A percentile compares a stretch with the other conserved stretches of the same genome.
These are phyloP conservation scores for Starmerella etchellsii DNA, from an alignment of 805 yeast species.

Conservation along the genomic window DNA sequence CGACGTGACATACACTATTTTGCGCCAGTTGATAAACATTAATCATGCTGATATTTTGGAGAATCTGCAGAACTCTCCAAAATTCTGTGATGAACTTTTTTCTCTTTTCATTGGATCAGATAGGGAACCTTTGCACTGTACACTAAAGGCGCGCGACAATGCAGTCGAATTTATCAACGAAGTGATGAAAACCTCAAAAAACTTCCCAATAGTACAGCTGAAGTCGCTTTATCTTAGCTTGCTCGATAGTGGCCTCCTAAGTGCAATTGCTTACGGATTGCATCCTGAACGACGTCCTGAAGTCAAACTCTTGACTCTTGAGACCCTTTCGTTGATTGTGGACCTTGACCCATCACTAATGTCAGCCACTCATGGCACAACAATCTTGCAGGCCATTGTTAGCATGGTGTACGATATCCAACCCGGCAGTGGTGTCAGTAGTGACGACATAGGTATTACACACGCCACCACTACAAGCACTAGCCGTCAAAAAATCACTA, in stretches of 20 bases:
- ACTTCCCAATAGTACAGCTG: conserved; percentile 46
- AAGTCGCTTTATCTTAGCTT: conserved; percentile 51
- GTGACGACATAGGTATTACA: no score
- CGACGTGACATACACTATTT: conserved; percentile 57
- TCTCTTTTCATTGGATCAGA: conserved; percentile 34
- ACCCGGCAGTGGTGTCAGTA: no score
- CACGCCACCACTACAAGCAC: not conserved
- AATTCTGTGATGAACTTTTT: conserved; percentile 49
- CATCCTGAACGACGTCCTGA: conserved; percentile 32
- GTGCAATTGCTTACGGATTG: conserved; percentile 60
- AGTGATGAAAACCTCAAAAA: conserved; percentile 61
- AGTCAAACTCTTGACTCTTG: conserved; percentile 61
- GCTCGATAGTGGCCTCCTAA: conserved; percentile 56
- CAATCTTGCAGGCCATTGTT: not conserved
- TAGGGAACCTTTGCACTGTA: not conserved
- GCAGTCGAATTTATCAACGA: conserved; percentile 74
- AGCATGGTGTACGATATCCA: not conserved
- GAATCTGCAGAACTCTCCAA: conserved; percentile 38
- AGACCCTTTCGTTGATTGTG: conserved; percentile 24
- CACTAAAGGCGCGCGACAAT: conserved; percentile 28
- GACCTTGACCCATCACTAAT: conserved; percentile 6
- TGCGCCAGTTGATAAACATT: conserved; percentile 52
- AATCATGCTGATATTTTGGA: conserved; percentile 58
- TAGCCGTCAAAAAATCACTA: not conserved
- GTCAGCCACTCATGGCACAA: not conserved